A percentile compares a stretch with the other conserved stretches of the same genome.
These are phyloP conservation scores for Cryptococcus sp. DNA, from an alignment of 1,284 basidiomycete species.

Conservation along the genomic window DNA sequence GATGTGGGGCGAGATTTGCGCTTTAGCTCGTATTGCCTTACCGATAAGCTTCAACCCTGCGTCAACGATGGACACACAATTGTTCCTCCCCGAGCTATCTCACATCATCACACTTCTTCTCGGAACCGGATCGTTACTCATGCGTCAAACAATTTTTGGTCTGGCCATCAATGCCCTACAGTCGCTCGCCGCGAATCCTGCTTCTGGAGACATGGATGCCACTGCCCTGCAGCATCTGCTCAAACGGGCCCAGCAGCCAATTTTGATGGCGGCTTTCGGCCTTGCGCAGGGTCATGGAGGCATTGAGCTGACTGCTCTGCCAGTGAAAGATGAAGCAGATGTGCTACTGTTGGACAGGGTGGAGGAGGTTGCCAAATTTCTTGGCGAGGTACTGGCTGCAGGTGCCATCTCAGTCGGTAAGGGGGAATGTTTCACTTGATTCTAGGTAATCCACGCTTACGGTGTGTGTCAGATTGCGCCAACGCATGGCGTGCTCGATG, in stretches of 20 bases:
- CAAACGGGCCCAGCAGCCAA: conserved; percentile 61
- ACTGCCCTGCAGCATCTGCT: conserved; percentile 57
- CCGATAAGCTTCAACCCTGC: conserved; percentile 69
- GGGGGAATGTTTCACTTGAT: conserved; percentile 20
- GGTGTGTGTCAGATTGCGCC: conserved; percentile 64
- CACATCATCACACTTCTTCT: conserved; percentile 75
- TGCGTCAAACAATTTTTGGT: conserved; percentile 78
- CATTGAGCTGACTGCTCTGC: conserved; percentile 20
- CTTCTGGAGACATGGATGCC: conserved; percentile 41
- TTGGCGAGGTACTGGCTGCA: conserved; percentile 66
- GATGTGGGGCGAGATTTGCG: conserved; percentile 81
- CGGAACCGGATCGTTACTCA: conserved; percentile 68
- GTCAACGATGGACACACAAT: conserved; percentile 65
- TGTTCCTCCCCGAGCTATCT: conserved; percentile 78
- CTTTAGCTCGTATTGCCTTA: conserved; percentile 70
- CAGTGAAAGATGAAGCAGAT: conserved; percentile 57
- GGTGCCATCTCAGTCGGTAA: conserved; percentile 69
- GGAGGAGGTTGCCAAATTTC: conserved; percentile 66
- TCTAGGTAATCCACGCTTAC: neutral
- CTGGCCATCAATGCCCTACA: conserved; percentile 78
- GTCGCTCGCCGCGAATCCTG: conserved; percentile 55
- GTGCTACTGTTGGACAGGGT: conserved; percentile 65
- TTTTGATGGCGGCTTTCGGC: conserved; percentile 72
- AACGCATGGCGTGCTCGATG: conserved; percentile 92
- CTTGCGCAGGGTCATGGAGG: conserved; percentile 51